These are phyloP conservation scores for Gleditsia sinensis DNA, from an alignment of 306 rosid genomes.

Conservation along the genomic window DNA sequence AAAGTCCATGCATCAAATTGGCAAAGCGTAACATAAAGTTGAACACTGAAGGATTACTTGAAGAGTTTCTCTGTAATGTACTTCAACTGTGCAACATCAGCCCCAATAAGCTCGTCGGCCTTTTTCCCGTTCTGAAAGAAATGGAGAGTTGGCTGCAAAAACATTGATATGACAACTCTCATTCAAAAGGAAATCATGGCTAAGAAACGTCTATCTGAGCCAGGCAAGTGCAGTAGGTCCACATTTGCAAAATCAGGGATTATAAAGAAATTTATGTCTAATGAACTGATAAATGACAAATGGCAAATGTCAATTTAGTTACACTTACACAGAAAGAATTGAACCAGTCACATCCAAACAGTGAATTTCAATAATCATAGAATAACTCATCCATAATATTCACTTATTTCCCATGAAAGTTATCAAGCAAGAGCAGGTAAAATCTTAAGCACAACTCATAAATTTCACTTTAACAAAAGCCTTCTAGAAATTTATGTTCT, in stretches of 20 bases:
- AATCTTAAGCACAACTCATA: neutral
- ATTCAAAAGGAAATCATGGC: neutral
- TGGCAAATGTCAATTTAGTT: neutral
- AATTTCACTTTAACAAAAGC: neutral
- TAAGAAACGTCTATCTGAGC: slow-evolving; percentile 24
- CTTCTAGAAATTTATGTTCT: neutral
- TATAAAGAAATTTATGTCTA: slow-evolving; percentile 11
- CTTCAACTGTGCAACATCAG: slow-evolving; percentile 57
- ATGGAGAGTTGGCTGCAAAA: slow-evolving; percentile 82
- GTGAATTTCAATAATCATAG: slow-evolving; percentile 9
- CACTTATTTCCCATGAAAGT: neutral
- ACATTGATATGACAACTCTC: neutral
- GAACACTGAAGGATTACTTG: slow-evolving; percentile 53
- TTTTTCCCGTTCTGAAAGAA: slow-evolving; percentile 74
- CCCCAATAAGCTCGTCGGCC: slow-evolving; percentile 74
- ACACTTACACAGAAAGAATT: neutral
- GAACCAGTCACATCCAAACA: slow-evolving; percentile 1
- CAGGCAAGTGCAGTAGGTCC: neutral
- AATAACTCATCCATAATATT: slow-evolving; percentile 3
- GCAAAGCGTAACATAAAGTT: neutral
- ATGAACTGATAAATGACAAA: slow-evolving; percentile 6
- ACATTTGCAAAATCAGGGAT: slow-evolving; percentile 2
- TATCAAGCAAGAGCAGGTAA: neutral
- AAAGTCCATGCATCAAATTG: slow-evolving; percentile 10
- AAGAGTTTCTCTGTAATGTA: slow-evolving; percentile 61